Percentiles rank a stretch among this genome's conserved stretches.
phyloP scores from a whole-genome alignment of 306 rosid genomes.

The Crotalaria pallida region DNA sequence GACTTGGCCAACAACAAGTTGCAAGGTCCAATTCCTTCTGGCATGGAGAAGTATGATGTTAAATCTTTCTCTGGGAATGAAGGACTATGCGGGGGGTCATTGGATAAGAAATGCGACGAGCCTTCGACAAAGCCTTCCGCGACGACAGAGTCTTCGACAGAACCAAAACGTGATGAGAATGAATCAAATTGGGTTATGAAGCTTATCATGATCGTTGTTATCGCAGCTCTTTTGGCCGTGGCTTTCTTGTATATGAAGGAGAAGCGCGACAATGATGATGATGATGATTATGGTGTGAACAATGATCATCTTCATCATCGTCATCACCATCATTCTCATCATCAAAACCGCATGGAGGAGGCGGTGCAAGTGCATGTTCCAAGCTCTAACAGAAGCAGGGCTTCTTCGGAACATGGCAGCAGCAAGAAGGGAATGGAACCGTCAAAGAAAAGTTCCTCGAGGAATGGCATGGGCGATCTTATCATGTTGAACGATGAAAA shows the following conservation, averaged over 20 bases:
- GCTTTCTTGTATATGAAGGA: not conserved
- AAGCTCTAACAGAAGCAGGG: constrained; percentile 5
- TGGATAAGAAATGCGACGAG: constrained; percentile 31
- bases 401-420: not conserved
- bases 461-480: constrained; percentile 46
- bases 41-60: constrained; percentile 16
- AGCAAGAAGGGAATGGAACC: constrained; percentile 28
- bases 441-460: constrained; percentile 33
- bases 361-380: constrained; percentile 54
- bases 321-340: constrained; percentile 18
- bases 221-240: not conserved
- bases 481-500: constrained; percentile 64
- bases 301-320: constrained; percentile 7
- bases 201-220: constrained; percentile 1
- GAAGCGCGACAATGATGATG: not conserved
- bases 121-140: no score
- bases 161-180: not conserved
- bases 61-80: constrained; percentile 42
- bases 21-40: constrained; percentile 44
- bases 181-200: constrained; percentile 1
- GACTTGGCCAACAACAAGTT: constrained; percentile 59
- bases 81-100: constrained; percentile 60
- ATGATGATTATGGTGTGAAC: constrained; percentile 39
- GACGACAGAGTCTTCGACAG: no score
- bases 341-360: not conserved